Evolutionary conservation across 257 asterid species (phyloP).

Genomic region (Lithospermum erythrorhizon): DNA sequence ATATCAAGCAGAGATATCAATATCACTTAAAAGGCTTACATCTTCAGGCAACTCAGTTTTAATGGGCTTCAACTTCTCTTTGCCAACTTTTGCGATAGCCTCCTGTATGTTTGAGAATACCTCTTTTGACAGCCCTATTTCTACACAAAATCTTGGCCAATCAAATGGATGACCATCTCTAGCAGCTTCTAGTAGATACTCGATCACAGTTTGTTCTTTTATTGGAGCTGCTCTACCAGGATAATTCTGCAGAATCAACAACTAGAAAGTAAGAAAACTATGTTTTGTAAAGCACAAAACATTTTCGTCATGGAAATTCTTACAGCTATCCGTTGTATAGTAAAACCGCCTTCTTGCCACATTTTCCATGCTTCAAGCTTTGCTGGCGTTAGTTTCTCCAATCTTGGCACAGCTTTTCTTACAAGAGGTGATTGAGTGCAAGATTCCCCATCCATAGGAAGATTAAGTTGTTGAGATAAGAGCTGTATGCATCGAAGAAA

Average conservation of each 20-base stretch:
- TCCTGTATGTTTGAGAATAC: conserved; percentile 30
- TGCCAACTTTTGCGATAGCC: conserved; percentile 57
- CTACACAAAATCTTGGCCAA: conserved; percentile 64
- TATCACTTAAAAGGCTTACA: conserved; percentile 30
- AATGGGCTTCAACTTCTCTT: conserved; percentile 70
- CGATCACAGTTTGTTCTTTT: conserved; percentile 60
- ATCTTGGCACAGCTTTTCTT: conserved; percentile 25
- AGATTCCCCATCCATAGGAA: conserved; percentile 53
- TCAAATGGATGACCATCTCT: conserved; percentile 61
- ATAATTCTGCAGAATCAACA: conserved; percentile 35
- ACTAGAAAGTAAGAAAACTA: conserved; percentile 3
- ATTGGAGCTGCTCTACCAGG: conserved; percentile 81
- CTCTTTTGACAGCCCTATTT: conserved; percentile 53
- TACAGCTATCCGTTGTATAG: conserved; percentile 59
- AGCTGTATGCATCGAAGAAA: conserved; percentile 42
- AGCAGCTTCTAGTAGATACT: conserved; percentile 69
- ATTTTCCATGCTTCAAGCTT: conserved; percentile 88
- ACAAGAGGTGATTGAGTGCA: conserved; percentile 29
- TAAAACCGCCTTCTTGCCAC: conserved; percentile 80
- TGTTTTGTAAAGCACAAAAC: not conserved
- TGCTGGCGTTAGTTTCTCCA: conserved; percentile 42
- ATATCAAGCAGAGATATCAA: not conserved
- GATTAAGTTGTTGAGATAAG: conserved; percentile 42
- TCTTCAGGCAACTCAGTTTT: conserved; percentile 83
- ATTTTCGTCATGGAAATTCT: conserved; percentile 18